Evolutionary conservation across 768 basidiomycete species (phyloP), one percentile per base, ranked within the genome.

Genomic region (Hydnum rufescens): DNA sequence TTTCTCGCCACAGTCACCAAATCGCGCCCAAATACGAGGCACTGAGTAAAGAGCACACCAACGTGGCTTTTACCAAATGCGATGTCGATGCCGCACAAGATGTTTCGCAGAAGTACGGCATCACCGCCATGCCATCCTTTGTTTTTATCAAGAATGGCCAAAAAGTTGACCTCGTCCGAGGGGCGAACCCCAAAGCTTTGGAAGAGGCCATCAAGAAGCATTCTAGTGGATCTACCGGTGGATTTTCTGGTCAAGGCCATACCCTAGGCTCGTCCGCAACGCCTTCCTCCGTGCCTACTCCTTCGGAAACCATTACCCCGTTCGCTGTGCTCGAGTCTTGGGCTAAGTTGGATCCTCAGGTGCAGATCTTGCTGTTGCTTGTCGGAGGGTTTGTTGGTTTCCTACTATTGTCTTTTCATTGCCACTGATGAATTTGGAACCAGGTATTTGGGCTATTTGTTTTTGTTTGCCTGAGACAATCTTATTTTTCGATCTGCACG

Each of bases 121-220:
- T 90, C 54, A 66, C 75, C 25, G 84, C 84, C 0, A 89, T 90
- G 86, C 86, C 86, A 2, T 86, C 86, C 0, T 88, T 88, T 57
- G 61, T 88, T 31, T 85, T 89, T 62, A 59, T 88, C 54, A 78
- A 74, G 59, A 82, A 81, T 19, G 67, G 63, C 34, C 68, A 68
- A 1, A 76, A 83, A 60, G 72, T 87, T 22, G 80, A 82, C 59
- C 71, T 71, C 66, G 76, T 89, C 26, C 73, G 71, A 51, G 86
- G 86, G 3, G 84, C 84, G 8, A 68, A 88, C 61, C 73, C 63
- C 61, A 87, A 84, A 13, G 77, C 64, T 6, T 67, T 89, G 19
- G 76, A 84, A 56, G 68, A 66, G 30, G 70, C 77, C 29, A 54
- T 89, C 25, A 67, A 68, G 25, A 73, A 69, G 54, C 75, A 80